Evolutionary conservation across 2,329 filamentous ascomycete genomes (phyloP).

Genomic region (Fonsecaea monophora): DNA sequence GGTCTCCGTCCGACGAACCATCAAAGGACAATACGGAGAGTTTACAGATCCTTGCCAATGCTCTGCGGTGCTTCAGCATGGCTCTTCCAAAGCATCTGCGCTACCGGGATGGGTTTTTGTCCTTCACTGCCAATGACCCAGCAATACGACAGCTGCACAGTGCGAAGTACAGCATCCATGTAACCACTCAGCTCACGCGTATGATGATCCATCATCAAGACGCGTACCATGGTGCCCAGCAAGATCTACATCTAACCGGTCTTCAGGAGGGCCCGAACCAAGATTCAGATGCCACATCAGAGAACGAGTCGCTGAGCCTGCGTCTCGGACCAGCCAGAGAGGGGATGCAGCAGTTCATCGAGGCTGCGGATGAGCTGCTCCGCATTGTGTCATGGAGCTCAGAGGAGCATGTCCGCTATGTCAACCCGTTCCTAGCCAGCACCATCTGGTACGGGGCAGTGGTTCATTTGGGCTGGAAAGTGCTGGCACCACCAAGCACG

Average conservation of each 20-base stretch:
- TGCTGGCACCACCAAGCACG: slow-evolving; percentile 6
- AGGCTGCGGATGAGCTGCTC: slow-evolving; percentile 43
- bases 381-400: slow-evolving; percentile 41
- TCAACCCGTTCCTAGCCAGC: slow-evolving; percentile 46
- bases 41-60: slow-evolving; percentile 15
- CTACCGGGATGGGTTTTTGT: slow-evolving; percentile 43
- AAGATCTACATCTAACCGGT: slow-evolving; percentile 13
- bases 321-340: slow-evolving; percentile 15
- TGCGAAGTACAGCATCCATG: slow-evolving; percentile 44
- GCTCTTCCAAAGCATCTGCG: slow-evolving; percentile 43
- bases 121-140: slow-evolving; percentile 9
- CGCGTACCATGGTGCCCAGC: slow-evolving; percentile 15
- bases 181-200: slow-evolving; percentile 46
- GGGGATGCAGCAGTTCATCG: slow-evolving; percentile 40
- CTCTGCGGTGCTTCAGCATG: slow-evolving; percentile 38
- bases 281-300: neutral
- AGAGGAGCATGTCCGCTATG: slow-evolving; percentile 42
- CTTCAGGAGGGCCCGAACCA: neutral
- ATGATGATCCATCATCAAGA: slow-evolving; percentile 41
- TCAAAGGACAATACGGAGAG: slow-evolving; percentile 15
- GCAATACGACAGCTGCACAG: slow-evolving; percentile 33
- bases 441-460: slow-evolving; percentile 46
- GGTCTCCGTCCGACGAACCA: neutral
- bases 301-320: slow-evolving; percentile 10
- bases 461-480: slow-evolving; percentile 39